A percentile compares a stretch with the other conserved stretches of the same genome.
Evolutionary conservation across 1,139 yeast genomes (phyloP).

Genomic region (Yamadazyma triangularis): DNA sequence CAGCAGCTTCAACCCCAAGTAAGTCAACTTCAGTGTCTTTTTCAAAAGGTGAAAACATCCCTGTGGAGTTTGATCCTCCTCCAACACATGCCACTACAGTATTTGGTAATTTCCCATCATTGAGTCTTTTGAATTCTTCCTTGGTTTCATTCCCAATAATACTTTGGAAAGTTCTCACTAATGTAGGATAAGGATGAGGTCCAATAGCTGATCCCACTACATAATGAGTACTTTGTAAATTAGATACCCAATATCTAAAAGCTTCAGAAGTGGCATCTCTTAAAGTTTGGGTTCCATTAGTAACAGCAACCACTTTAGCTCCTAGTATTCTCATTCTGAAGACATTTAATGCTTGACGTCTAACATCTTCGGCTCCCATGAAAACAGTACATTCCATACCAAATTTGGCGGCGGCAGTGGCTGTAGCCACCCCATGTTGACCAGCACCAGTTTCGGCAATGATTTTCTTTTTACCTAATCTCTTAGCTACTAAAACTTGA

Average conservation of each 20-base stretch:
- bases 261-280: conserved; percentile 99
- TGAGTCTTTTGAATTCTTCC: conserved; percentile 76
- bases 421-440: conserved; percentile 99
- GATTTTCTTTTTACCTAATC: conserved; percentile 84
- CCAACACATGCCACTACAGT: conserved; percentile 98
- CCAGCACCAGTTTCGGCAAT: conserved; percentile 99
- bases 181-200: conserved; percentile 97
- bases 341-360: conserved; percentile 96
- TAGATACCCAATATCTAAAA: conserved; percentile 90
- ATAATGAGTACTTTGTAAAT: conserved; percentile 81
- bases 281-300: conserved; percentile 91
- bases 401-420: conserved; percentile 97
- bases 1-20: conserved; percentile 98
- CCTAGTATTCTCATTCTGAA: conserved; percentile 96
- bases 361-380: conserved; percentile 99
- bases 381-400: conserved; percentile 94
- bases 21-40: conserved; percentile 71
- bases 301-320: conserved; percentile 90
- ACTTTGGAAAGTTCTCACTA: conserved; percentile 97
- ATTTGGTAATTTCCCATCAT: conserved; percentile 81
- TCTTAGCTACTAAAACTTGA: conserved; percentile 85
- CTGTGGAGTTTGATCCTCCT: conserved; percentile 97
- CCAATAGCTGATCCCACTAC: conserved; percentile 98
- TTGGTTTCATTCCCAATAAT: conserved; percentile 95
- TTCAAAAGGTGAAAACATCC: conserved; percentile 93